Conservation (phyloP, 495 filamentous ascomycete genomes). For the Podospora appendiculata region DNA sequence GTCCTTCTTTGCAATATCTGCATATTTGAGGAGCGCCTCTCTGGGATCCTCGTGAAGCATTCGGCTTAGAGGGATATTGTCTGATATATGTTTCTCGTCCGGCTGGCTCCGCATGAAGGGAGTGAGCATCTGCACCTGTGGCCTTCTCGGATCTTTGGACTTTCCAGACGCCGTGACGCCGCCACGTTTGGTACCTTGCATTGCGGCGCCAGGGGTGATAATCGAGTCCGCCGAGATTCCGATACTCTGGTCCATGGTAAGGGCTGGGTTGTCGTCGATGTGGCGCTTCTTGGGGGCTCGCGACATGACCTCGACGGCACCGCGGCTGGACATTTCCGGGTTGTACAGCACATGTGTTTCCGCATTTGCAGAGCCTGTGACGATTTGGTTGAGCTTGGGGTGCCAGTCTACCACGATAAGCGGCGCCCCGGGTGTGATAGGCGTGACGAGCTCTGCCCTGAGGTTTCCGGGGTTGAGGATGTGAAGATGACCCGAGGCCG, state of each 20-base stretch:
- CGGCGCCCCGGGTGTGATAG: conserved; percentile 74
- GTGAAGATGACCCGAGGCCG: conserved; percentile 76
- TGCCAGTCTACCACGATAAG: conserved; percentile 88
- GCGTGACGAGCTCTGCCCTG: conserved; percentile 70
- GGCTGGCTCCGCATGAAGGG: conserved; percentile 89
- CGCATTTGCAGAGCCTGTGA: conserved; percentile 85
- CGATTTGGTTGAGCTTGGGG: conserved; percentile 87
- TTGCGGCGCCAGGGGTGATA: conserved; percentile 51
- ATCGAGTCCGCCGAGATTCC: conserved; percentile 80
- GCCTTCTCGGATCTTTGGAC: conserved; percentile 69
- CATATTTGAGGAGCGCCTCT: conserved; percentile 91
- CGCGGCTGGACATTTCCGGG: conserved; percentile 68
- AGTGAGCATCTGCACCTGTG: conserved; percentile 74
- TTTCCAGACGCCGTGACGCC: conserved; percentile 76
- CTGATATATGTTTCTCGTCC: conserved; percentile 79
- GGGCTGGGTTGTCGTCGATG: conserved; percentile 80
- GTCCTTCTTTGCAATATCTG: conserved; percentile 86
- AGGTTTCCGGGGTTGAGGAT: conserved; percentile 90
- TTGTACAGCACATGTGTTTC: conserved; percentile 88
- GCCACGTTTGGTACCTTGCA: conserved; percentile 32
- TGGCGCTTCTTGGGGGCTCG: conserved; percentile 90
- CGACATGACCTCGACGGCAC: conserved; percentile 84
- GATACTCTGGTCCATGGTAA: conserved; percentile 72
- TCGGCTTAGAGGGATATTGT: conserved; percentile 80
- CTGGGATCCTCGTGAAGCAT: conserved; percentile 97